These are phyloP conservation scores for Phalaenopsis aphrodite DNA, from an alignment of 106 monocot genomes.

Conservation along the genomic window DNA sequence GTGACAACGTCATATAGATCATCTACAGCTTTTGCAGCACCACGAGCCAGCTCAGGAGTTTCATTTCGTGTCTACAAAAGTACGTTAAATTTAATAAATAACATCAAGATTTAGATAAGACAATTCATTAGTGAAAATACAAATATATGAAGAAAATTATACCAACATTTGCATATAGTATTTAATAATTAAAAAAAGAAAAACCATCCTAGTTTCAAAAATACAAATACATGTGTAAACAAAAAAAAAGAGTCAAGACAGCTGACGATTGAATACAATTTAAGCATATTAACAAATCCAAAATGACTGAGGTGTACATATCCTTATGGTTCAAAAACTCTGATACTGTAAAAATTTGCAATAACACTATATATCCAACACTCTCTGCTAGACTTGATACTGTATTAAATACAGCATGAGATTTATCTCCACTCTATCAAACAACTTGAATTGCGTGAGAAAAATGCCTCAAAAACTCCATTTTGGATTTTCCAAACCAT, in stretches of 20 bases:
- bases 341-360: neutral
- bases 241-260: neutral
- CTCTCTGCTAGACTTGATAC: neutral
- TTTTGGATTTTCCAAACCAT: neutral
- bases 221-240: neutral
- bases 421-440: neutral
- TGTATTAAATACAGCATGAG: neutral
- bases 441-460: neutral
- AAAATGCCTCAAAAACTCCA: neutral
- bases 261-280: neutral
- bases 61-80: slow-evolving; percentile 58
- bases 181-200: neutral
- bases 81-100: neutral
- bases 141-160: neutral
- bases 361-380: neutral
- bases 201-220: neutral
- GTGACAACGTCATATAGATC: slow-evolving; percentile 83
- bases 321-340: neutral
- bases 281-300: neutral
- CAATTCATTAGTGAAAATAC: neutral
- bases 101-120: neutral
- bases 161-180: neutral
- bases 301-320: neutral
- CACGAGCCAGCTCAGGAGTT: slow-evolving; percentile 54
- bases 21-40: slow-evolving; percentile 77